Percentiles rank a stretch among this genome's conserved stretches.
phyloP scores from a whole-genome alignment of 441 rosid species.

The Dalechampia spathulata region DNA sequence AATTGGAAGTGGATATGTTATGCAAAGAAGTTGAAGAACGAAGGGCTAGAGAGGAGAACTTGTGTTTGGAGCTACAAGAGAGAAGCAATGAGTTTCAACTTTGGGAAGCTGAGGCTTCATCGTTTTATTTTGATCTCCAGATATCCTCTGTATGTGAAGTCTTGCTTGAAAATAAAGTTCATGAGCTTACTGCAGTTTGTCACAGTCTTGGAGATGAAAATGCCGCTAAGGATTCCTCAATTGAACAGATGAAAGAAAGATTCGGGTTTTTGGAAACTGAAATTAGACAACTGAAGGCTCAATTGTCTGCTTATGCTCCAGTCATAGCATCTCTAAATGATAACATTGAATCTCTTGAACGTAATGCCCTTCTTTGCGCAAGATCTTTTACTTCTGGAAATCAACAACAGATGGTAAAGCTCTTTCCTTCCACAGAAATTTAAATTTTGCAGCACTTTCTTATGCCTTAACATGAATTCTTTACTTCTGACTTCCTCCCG shows the following conservation, averaged over 20 bases:
- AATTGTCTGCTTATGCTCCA: constrained; percentile 51
- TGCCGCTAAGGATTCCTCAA: constrained; percentile 40
- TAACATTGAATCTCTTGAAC: constrained; percentile 56
- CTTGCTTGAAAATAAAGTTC: constrained; percentile 43
- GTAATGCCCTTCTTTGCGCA: constrained; percentile 24
- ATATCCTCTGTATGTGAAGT: constrained; percentile 45
- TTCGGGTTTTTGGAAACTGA: constrained; percentile 49
- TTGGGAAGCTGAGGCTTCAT: constrained; percentile 54
- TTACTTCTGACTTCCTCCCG: too few species aligned
- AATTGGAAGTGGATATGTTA: constrained; percentile 37
- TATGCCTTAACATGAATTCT: background rate
- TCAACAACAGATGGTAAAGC: constrained; percentile 29
- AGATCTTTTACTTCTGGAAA: constrained; percentile 22
- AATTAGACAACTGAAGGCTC: constrained; percentile 49
- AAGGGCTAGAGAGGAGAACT: constrained; percentile 39
- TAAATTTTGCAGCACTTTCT: background rate
- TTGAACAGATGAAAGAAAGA: constrained; percentile 52
- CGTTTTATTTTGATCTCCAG: constrained; percentile 47
- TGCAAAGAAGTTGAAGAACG: constrained; percentile 49
- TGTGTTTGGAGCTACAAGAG: constrained; percentile 39
- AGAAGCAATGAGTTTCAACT: constrained; percentile 42
- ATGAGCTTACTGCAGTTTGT: constrained; percentile 42
- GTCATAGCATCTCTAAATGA: constrained; percentile 51
- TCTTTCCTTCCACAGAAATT: background rate
- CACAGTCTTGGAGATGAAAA: constrained; percentile 36